Conservation (phyloP, 192 early-diverging fungal species). For the Backusella australiensis region DNA sequence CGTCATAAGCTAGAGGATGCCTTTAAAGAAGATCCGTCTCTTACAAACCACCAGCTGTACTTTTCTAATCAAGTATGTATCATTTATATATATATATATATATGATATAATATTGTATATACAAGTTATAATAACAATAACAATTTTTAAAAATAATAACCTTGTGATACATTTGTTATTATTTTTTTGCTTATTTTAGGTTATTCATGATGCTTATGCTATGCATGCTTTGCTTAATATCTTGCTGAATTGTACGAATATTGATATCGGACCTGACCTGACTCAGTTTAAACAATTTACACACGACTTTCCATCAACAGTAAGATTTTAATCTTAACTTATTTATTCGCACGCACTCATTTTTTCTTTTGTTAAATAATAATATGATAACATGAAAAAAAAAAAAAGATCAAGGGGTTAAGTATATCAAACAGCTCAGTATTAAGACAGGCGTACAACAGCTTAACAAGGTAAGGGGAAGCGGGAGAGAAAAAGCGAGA, state of each 20-base stretch:
- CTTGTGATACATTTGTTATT: not conserved
- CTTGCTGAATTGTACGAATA: constrained; percentile 50
- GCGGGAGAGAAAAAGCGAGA: not conserved
- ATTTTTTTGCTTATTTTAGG: constrained; percentile 34
- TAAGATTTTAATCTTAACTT: constrained; percentile 16
- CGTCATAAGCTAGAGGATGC: constrained; percentile 22
- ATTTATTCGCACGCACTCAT: not conserved
- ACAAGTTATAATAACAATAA: not conserved
- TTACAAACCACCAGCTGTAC: constrained; percentile 19
- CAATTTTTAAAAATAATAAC: not conserved
- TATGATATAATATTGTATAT: not conserved
- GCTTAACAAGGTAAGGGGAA: constrained; percentile 44
- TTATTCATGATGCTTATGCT: constrained; percentile 69
- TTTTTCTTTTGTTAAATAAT: not conserved
- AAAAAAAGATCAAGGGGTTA: constrained; percentile 14
- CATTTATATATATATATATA: not conserved
- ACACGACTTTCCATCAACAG: constrained; percentile 52
- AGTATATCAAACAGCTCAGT: constrained; percentile 9
- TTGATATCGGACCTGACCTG: constrained; percentile 59
- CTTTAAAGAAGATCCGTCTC: not conserved
- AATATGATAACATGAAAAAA: not conserved
- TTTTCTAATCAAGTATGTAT: constrained; percentile 37
- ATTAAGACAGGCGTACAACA: constrained; percentile 59
- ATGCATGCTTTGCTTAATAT: constrained; percentile 69
- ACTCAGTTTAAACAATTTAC: constrained; percentile 60